Conservation (phyloP, 441 rosid genomes). For the Pelargonium australe region DNA sequence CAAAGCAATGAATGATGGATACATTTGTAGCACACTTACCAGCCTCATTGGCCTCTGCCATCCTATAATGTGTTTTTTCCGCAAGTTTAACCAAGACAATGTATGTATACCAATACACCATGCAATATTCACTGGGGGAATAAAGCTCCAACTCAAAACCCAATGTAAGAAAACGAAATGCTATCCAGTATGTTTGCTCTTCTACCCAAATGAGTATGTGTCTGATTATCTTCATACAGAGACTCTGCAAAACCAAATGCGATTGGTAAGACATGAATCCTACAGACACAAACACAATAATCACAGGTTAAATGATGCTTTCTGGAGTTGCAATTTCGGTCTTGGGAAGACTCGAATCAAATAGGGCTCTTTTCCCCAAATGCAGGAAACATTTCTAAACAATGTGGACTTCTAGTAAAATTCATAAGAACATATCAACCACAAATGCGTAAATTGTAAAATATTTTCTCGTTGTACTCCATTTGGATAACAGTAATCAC, state of each 20-base stretch:
- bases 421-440: neutral
- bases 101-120: conserved; percentile 93
- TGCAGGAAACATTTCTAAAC: neutral
- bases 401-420: neutral
- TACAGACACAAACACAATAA: neutral
- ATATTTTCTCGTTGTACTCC: neutral
- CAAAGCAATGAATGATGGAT: conserved; percentile 2
- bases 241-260: conserved; percentile 49
- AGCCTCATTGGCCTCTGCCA: conserved; percentile 33
- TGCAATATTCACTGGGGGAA: conserved; percentile 79
- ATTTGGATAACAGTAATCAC: neutral
- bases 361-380: neutral
- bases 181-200: conserved; percentile 94
- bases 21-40: conserved; percentile 31
- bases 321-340: neutral
- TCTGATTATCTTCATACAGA: conserved; percentile 38
- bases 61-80: conserved; percentile 68
- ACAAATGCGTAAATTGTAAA: neutral
- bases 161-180: conserved; percentile 70
- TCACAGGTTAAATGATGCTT: neutral
- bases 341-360: neutral
- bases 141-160: conserved; percentile 96
- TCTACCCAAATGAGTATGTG: conserved; percentile 79
- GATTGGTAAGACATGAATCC: neutral
- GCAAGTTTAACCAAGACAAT: conserved; percentile 65